A percentile compares a stretch with the other conserved stretches of the same genome.
phyloP scores from a whole-genome alignment of 805 yeast species.

The Candida hungchunana region DNA sequence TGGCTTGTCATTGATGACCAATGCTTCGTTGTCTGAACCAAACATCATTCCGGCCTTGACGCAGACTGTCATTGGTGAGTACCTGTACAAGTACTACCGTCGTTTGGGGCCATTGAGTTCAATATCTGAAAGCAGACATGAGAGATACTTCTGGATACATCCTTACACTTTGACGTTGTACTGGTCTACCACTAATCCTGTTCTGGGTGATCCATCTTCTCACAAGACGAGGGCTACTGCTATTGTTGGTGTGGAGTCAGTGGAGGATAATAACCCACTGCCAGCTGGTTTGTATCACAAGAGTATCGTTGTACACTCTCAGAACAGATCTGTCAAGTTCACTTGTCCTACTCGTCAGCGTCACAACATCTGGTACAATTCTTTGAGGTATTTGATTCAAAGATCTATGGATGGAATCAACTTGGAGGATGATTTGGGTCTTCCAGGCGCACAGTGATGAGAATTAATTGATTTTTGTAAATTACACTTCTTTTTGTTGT shows the following conservation, averaged over 20 bases:
- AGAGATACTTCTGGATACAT: constrained; percentile 93
- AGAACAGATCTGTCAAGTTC: constrained; percentile 56
- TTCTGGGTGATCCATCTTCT: constrained; percentile 58
- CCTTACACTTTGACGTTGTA: constrained; percentile 88
- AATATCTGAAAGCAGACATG: constrained; percentile 78
- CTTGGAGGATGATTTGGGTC: constrained; percentile 32
- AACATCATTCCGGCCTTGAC: constrained; percentile 82
- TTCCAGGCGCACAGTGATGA: no score
- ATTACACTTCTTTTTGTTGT: no score
- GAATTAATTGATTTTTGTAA: no score
- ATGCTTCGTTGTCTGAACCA: constrained; percentile 60
- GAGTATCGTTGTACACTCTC: constrained; percentile 72
- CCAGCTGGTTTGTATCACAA: constrained; percentile 88
- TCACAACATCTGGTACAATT: constrained; percentile 88
- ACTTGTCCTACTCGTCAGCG: constrained; percentile 87
- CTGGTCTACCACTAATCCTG: constrained; percentile 85
- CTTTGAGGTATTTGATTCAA: constrained; percentile 70
- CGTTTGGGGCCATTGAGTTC: constrained; percentile 67
- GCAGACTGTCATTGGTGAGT: constrained; percentile 92
- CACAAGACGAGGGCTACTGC: constrained; percentile 76
- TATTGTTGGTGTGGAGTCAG: constrained; percentile 71
- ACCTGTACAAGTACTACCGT: constrained; percentile 78
- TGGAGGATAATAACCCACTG: constrained; percentile 78
- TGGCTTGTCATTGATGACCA: constrained; percentile 42
- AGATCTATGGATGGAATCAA: constrained; percentile 57